Conservation (phyloP, 768 basidiomycete genomes). For the Pholiota microspora region DNA sequence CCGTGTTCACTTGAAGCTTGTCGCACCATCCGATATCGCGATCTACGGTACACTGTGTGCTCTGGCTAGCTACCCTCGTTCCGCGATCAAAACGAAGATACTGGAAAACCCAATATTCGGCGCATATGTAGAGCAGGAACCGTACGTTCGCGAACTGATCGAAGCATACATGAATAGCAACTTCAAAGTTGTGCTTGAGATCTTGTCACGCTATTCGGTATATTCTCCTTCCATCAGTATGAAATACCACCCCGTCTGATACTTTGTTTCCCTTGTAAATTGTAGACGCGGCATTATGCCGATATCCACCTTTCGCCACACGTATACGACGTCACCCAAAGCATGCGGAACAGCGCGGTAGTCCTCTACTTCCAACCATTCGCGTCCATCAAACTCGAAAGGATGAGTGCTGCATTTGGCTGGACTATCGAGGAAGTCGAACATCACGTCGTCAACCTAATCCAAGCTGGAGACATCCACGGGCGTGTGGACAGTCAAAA, state of each 20-base stretch:
- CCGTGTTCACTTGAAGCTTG: constrained; percentile 42
- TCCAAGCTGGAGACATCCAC: constrained; percentile 74
- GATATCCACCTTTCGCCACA: constrained; percentile 79
- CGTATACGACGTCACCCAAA: constrained; percentile 57
- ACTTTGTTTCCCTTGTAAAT: not conserved
- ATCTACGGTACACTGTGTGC: constrained; percentile 85
- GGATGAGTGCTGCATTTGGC: constrained; percentile 87
- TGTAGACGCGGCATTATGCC: constrained; percentile 72
- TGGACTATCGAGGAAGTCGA: constrained; percentile 73
- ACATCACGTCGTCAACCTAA: constrained; percentile 70
- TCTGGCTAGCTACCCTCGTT: constrained; percentile 72
- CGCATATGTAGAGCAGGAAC: constrained; percentile 81
- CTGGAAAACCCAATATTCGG: constrained; percentile 71
- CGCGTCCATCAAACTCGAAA: constrained; percentile 75
- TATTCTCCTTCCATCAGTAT: constrained; percentile 14
- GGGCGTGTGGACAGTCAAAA: constrained; percentile 88
- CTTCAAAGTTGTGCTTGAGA: constrained; percentile 79
- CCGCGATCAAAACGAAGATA: constrained; percentile 63
- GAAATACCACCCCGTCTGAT: not conserved
- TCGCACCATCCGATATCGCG: constrained; percentile 82
- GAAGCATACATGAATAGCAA: constrained; percentile 84
- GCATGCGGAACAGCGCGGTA: constrained; percentile 76
- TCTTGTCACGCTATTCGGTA: constrained; percentile 74
- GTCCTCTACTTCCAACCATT: constrained; percentile 92
- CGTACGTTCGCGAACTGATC: constrained; percentile 82